These are phyloP conservation scores for Orbilia javanica DNA, from an alignment of 2,329 filamentous ascomycete genomes.

Conservation along the genomic window DNA sequence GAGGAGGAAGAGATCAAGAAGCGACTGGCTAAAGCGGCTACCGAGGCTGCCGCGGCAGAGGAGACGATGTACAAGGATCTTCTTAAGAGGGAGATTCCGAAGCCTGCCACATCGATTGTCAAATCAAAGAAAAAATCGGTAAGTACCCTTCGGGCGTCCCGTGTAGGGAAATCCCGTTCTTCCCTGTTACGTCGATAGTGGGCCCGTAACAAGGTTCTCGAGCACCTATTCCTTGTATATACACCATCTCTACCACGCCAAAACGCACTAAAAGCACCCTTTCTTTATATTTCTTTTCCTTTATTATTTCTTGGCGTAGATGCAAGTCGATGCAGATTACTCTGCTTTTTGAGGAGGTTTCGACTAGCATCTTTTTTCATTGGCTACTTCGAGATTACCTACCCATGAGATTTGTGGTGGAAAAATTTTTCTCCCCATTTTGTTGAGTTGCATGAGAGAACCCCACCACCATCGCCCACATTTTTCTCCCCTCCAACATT, in stretches of 20 bases:
- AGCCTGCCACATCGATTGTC: conserved; percentile 55
- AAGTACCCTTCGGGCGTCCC: conserved; percentile 56
- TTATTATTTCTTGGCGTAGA: conserved; percentile 57
- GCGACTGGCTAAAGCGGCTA: conserved; percentile 56
- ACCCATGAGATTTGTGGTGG: conserved; percentile 37
- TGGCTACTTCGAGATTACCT: conserved; percentile 47
- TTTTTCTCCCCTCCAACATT: conserved; percentile 20
- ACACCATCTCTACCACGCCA: conserved; percentile 58
- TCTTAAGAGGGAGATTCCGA: conserved; percentile 42
- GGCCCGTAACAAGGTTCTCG: conserved; percentile 36
- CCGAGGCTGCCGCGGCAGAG: conserved; percentile 49
- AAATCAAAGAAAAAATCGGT: conserved; percentile 58
- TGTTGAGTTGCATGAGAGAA: conserved; percentile 55
- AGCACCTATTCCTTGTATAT: conserved; percentile 55
- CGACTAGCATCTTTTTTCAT: conserved; percentile 56
- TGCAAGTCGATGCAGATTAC: conserved; percentile 39
- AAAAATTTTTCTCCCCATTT: conserved; percentile 52
- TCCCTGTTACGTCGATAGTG: conserved; percentile 56
- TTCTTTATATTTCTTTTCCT: conserved; percentile 39
- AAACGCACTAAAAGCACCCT: conserved; percentile 57
- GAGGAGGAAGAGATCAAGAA: conserved; percentile 54
- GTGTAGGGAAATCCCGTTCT: conserved; percentile 57
- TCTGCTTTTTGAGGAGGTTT: conserved; percentile 36
- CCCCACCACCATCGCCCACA: conserved; percentile 31
- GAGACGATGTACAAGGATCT: conserved; percentile 51